Evolutionary conservation across 2,329 filamentous ascomycete genomes (phyloP).

Genomic region (Phialophora verrucosa): DNA sequence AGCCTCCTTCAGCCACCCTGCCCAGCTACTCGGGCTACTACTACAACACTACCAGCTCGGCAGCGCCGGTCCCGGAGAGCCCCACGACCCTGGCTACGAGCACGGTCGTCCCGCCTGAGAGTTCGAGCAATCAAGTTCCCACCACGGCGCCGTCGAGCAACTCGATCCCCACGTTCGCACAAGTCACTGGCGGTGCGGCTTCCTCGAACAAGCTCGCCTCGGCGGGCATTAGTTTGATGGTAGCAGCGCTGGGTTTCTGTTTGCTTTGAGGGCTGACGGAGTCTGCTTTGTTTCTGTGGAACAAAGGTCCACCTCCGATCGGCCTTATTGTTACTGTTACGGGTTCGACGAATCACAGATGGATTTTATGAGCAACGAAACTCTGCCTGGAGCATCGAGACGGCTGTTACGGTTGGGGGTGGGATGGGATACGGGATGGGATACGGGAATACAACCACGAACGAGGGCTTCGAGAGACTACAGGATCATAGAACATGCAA

Average conservation of each 20-base stretch:
- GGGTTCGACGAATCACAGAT: background rate
- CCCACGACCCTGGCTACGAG: conserved; percentile 40
- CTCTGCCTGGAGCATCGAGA: background rate
- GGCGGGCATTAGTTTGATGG: conserved; percentile 51
- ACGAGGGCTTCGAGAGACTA: background rate
- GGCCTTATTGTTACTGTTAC: background rate
- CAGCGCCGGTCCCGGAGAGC: conserved; percentile 42
- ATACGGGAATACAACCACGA: background rate
- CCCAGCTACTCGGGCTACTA: conserved; percentile 42
- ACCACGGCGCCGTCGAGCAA: conserved; percentile 24
- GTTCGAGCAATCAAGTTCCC: background rate
- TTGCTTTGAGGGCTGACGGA: conserved; percentile 22
- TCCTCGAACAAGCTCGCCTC: conserved; percentile 47
- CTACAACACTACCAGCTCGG: conserved; percentile 39
- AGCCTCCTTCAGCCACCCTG: conserved; percentile 42
- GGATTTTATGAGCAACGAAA: background rate
- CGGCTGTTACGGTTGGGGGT: background rate
- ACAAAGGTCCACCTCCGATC: background rate
- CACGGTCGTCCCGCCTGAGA: conserved; percentile 36
- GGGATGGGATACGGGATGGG: background rate
- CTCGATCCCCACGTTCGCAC: conserved; percentile 40
- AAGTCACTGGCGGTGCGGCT: conserved; percentile 48
- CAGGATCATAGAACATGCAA: background rate
- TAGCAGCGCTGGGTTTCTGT: conserved; percentile 42
- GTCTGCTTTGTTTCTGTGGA: background rate